Evolutionary conservation across 306 rosid species (phyloP).

Genomic region (Luffa acutangula): DNA sequence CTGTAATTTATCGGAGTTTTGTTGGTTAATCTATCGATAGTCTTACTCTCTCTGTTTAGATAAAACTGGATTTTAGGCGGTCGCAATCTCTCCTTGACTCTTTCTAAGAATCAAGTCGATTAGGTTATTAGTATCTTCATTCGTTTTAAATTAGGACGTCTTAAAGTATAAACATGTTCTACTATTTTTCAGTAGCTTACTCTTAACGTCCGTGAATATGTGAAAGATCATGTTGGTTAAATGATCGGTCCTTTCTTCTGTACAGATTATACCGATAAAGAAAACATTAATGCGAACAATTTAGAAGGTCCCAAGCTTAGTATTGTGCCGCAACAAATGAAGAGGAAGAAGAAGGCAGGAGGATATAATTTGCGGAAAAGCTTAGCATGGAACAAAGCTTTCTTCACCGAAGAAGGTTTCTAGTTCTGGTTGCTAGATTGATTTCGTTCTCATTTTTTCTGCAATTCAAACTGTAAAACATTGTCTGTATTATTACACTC

Average conservation of each 20-base stretch:
- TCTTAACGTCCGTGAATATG: background rate
- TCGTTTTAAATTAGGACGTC: background rate
- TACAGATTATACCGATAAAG: slow-evolving; percentile 24
- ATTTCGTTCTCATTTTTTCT: background rate
- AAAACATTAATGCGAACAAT: slow-evolving; percentile 30
- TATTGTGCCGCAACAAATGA: slow-evolving; percentile 60
- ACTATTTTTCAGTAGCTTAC: background rate
- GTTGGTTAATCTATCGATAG: background rate
- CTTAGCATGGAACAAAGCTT: slow-evolving; percentile 92
- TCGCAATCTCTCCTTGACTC: background rate
- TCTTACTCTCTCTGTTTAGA: background rate
- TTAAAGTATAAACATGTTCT: background rate
- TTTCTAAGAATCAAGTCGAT: background rate
- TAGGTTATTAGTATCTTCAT: background rate
- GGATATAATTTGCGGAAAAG: slow-evolving; percentile 86
- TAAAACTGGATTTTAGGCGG: background rate
- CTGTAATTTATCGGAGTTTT: background rate
- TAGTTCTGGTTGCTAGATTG: background rate
- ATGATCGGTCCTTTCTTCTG: slow-evolving; percentile 8
- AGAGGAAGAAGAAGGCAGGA: slow-evolving; percentile 63
- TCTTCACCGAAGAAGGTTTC: slow-evolving; percentile 75
- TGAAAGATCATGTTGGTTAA: slow-evolving; percentile 6
- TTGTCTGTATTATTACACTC: background rate
- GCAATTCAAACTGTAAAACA: background rate
- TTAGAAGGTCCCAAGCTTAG: slow-evolving; percentile 42